A percentile compares a stretch with the other conserved stretches of the same genome.
These are phyloP conservation scores for Neophaeococcomyces mojaviensis DNA, from an alignment of 2,329 filamentous ascomycete genomes.

Conservation along the genomic window DNA sequence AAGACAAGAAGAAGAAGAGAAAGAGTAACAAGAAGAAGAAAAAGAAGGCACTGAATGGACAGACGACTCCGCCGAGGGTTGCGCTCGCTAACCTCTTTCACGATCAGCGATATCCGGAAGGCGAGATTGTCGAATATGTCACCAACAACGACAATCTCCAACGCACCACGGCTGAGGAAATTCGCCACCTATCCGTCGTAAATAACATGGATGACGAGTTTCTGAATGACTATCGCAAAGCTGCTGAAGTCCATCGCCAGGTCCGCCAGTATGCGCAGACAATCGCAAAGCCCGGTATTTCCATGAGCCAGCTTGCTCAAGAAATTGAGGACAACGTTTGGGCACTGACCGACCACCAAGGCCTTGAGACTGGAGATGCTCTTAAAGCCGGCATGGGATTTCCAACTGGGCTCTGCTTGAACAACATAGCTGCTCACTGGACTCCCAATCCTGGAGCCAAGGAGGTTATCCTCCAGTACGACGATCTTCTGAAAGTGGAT, in stretches of 20 bases:
- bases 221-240: conserved; percentile 48
- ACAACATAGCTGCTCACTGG: conserved; percentile 49
- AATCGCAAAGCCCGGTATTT: conserved; percentile 44
- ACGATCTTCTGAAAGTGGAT: conserved; percentile 76
- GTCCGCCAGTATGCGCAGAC: conserved; percentile 45
- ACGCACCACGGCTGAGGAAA: conserved; percentile 43
- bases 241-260: conserved; percentile 50
- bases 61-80: conserved; percentile 42
- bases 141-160: conserved; percentile 35
- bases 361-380: conserved; percentile 45
- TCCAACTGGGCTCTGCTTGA: conserved; percentile 48
- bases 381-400: conserved; percentile 49
- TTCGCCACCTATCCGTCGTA: conserved; percentile 33
- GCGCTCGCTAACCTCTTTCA: conserved; percentile 41
- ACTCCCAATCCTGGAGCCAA: conserved; percentile 53
- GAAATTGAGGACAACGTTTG: conserved; percentile 50
- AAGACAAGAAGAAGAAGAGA: conserved; percentile 29
- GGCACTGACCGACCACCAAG: conserved; percentile 43
- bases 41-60: conserved; percentile 30
- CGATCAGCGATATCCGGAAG: conserved; percentile 37
- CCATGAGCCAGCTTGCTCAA: conserved; percentile 43
- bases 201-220: conserved; percentile 42
- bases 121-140: conserved; percentile 39
- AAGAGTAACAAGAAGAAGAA: conserved; percentile 42
- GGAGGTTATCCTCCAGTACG: conserved; percentile 62